Evolutionary conservation across 164 flowering plant species (phyloP), one percentile per base, ranked within the genome.

Genomic region (Berberis thunbergii): DNA sequence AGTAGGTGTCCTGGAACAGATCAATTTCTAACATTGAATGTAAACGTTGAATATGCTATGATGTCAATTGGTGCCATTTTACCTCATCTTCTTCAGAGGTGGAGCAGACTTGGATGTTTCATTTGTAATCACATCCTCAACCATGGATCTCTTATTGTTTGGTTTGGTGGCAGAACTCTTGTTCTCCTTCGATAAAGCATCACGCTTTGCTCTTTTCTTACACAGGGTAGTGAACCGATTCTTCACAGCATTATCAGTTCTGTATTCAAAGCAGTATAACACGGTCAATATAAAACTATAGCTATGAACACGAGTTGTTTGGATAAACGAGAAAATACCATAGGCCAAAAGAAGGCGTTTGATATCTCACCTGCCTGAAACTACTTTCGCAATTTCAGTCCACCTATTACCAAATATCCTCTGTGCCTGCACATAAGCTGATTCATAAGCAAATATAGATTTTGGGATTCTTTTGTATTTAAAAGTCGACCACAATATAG

Each of bases 351-450:
- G 26, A 56, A 45, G 10, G 4, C 10, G 12, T 49, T 41, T 46
- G n/a, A 69, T 58, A 2, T 4, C 46, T 53, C 81, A 93, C 98
- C 98, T 90, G 80, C 98, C 98, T 63, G 98, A 86, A 64, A 93
- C 98, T 74, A 93, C 96, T 80, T 93, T 93, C 12, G 98, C 97
- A 63, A 93, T 93, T 70, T 90, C 98, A 64, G 98, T 93, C 97
- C 98, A 93, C 72, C 90, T 82, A 73, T 93, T 93, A 39, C 98
- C 98, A 79, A 80, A 93, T 61, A 93, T 79, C 76, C 77, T 85
- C 67, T 93, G 98, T 45, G 98, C 97, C 98, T 93, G 91, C 73
- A 79, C 48, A 71, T 50, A 49, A 69, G 11, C 41, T 26, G 26
- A 26, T 26, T 26, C 26, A 26, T 26, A 26, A 26, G 26, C 26